phyloP scores from a whole-genome alignment of 2,329 filamentous ascomycete genomes.

The Venturia pyrina region DNA sequence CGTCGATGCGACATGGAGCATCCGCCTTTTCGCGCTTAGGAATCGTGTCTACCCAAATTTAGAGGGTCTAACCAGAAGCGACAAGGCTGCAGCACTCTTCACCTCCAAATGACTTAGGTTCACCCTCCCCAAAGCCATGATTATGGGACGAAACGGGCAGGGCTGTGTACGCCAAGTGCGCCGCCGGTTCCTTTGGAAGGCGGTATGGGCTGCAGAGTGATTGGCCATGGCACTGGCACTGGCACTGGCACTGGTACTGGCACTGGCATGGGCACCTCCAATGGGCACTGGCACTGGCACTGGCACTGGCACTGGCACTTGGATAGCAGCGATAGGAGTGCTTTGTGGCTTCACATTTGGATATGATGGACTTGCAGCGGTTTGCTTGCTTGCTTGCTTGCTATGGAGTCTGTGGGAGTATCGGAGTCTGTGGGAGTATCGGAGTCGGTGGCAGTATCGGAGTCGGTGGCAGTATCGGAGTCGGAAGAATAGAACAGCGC shows the following conservation, averaged over 20 bases:
- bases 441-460: too few species aligned
- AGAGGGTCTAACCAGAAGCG: slow-evolving; percentile 1
- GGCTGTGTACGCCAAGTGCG: slow-evolving; percentile 5
- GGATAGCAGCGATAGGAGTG: too few species aligned
- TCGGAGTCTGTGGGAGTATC: too few species aligned
- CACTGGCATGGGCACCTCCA: too few species aligned
- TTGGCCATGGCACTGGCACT: not conserved
- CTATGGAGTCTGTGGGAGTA: too few species aligned
- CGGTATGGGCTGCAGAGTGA: not conserved
- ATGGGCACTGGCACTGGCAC: too few species aligned
- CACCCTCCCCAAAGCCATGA: not conserved
- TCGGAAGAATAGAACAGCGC: not conserved
- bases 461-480: too few species aligned
- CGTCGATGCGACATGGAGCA: not conserved
- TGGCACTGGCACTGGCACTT: too few species aligned
- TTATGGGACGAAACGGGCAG: slow-evolving; percentile 4
- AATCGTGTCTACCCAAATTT: slow-evolving; percentile 8
- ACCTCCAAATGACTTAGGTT: slow-evolving; percentile 6
- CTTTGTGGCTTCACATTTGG: not conserved
- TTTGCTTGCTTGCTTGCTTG: not conserved
- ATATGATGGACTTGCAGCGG: not conserved
- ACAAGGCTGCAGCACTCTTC: slow-evolving; percentile 5
- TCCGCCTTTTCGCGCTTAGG: slow-evolving; percentile 6
- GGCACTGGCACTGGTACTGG: too few species aligned
- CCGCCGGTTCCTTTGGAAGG: not conserved